A percentile compares a stretch with the other conserved stretches of the same genome.
These are phyloP conservation scores for Myxozyma monticola DNA, from an alignment of 805 yeast genomes.

Conservation along the genomic window DNA sequence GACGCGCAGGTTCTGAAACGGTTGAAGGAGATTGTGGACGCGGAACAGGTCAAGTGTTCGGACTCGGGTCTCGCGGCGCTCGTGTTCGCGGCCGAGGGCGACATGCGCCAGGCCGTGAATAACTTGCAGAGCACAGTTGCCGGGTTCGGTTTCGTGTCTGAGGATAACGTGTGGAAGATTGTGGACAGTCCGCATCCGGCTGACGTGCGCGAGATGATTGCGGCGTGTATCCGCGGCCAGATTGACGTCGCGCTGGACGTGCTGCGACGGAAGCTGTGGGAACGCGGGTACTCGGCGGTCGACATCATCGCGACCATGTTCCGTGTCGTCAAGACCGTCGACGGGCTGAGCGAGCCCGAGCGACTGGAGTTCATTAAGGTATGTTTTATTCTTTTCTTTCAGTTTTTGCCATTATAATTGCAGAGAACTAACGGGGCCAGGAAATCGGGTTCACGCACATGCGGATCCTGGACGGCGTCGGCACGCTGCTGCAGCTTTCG, in stretches of 20 bases:
- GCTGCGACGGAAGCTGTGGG: conserved; percentile 68
- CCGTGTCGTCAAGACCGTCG: conserved; percentile 77
- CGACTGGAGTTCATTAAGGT: conserved; percentile 70
- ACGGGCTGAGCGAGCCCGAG: conserved; percentile 63
- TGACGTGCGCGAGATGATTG: conserved; percentile 68
- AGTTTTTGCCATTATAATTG: not conserved
- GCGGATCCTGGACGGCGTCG: conserved; percentile 91
- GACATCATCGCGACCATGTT: conserved; percentile 91
- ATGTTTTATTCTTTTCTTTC: not conserved
- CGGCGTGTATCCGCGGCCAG: conserved; percentile 44
- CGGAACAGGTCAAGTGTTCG: conserved; percentile 72
- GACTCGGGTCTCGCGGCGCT: conserved; percentile 92
- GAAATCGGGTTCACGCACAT: conserved; percentile 90
- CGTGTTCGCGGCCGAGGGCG: conserved; percentile 95
- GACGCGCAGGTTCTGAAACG: conserved; percentile 85
- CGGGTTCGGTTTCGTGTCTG: conserved; percentile 88
- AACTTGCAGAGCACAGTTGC: conserved; percentile 92
- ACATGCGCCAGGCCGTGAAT: conserved; percentile 97
- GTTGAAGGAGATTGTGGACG: conserved; percentile 64
- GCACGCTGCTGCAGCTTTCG: conserved; percentile 79
- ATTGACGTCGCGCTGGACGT: conserved; percentile 67
- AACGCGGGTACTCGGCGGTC: conserved; percentile 86
- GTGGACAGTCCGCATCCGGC: conserved; percentile 97
- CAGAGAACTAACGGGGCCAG: conserved; percentile 10
- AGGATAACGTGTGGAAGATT: conserved; percentile 88